Evolutionary conservation across 768 basidiomycete species (phyloP), one percentile per base, ranked within the genome.

Genomic region (Lactifluus echinatus): DNA sequence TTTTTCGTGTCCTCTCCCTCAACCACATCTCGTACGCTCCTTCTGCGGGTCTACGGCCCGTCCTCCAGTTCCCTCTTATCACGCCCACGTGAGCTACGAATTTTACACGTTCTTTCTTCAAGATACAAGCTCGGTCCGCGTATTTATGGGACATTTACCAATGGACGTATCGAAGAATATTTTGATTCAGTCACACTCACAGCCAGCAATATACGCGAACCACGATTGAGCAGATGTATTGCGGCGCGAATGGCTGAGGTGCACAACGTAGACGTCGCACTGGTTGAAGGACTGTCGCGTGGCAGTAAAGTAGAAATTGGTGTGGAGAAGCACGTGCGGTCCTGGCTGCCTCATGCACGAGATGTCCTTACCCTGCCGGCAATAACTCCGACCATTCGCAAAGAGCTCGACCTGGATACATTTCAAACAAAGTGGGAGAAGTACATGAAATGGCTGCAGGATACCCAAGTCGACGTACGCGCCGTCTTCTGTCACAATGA

Each of bases 171-270:
- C 44, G 96, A 98, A 72, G 87, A 99, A 70, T 96, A 90, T 71
- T 97, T 97, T 69, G 82, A 93, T 59, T 92, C 92, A 15, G 78
- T 83, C 33, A 86, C 93, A 2, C 75, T 98, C 45, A 85, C 82
- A 0, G 76, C 89, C 12, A 69, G 77, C 40, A 91, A 96, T 66
- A 76, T 99, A 60, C 80, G 91, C 47, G 82, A 92, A 63, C 80
- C 83, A 15, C 70, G 73, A 58, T 81, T 85, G 54, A 93, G 89
- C 67, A 76, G 83, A 28, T 91, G 88, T 81, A 92, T 98, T 63
- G 93, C 84, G n/a, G 81, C 85, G 21, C 79, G 95, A 33, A 98
- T 98, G 95, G 84, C 92, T 21, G 94, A 98, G 70, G 79, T 99
- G 31, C 96, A 99, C 71, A 83, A 84, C 24, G 95, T 97, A 46